Evolutionary conservation across 768 basidiomycete species (phyloP).

Genomic region (Kwoniella dejecticola): DNA sequence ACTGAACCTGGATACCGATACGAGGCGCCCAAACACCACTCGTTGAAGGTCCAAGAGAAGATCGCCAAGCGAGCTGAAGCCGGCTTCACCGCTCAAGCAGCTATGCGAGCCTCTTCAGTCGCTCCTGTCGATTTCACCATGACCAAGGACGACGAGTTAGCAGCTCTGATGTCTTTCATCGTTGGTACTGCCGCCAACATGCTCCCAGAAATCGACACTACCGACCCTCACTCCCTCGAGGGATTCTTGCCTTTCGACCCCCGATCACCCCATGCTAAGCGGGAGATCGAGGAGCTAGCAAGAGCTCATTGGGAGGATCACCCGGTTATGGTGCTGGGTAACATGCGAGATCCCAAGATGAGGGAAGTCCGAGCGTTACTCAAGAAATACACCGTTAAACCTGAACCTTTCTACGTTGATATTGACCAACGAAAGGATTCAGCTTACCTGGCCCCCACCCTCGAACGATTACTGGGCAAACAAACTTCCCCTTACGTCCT

Average conservation of each 20-base stretch:
- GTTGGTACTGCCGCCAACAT: conserved; percentile 34
- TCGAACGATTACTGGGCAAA: conserved; percentile 20
- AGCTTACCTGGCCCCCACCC: conserved; percentile 5
- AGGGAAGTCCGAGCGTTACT: conserved; percentile 32
- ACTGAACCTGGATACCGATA: conserved; percentile 23
- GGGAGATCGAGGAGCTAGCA: conserved; percentile 34
- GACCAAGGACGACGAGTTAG: conserved; percentile 32
- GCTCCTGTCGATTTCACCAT: conserved; percentile 18
- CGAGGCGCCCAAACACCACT: conserved; percentile 26
- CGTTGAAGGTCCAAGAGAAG: conserved; percentile 26
- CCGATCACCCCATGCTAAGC: conserved; percentile 19
- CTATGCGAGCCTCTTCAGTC: neutral
- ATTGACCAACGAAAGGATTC: conserved; percentile 40
- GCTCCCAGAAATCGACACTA: conserved; percentile 25
- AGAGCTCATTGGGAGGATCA: conserved; percentile 34
- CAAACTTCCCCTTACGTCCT: conserved; percentile 14
- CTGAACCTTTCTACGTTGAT: conserved; percentile 38
- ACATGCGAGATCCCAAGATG: conserved; percentile 43
- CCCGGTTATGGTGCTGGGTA: conserved; percentile 43
- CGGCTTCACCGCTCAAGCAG: conserved; percentile 9
- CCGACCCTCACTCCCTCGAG: conserved; percentile 16
- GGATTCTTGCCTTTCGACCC: conserved; percentile 42
- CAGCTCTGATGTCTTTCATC: conserved; percentile 32
- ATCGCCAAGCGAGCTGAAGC: conserved; percentile 16
- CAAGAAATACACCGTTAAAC: conserved; percentile 29